Evolutionary conservation across 768 basidiomycete genomes (phyloP), one percentile per base, ranked within the genome.

Genomic region (Termitomyces sp.): DNA sequence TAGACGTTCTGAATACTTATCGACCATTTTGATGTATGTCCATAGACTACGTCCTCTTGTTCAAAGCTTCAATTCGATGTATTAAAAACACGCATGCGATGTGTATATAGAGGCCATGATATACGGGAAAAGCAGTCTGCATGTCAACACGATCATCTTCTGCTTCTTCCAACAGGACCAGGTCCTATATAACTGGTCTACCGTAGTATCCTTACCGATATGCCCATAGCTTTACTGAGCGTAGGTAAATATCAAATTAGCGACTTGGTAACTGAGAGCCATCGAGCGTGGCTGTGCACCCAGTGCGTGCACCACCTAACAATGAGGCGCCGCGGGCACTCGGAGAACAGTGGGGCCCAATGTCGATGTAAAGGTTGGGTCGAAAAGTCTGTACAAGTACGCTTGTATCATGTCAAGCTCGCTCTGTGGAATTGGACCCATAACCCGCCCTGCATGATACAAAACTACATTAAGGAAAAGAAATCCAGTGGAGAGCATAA

Each of bases 391-490:
- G n/a, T n/a, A n/a, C n/a, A n/a, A n/a, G n/a, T n/a, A n/a, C n/a
- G 17, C 30, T 22, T 35, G 26, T 41, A 5, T 24, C 24, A 45
- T 54, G 45, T 38, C n/a, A 58, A 53, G 21, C 43, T 58, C 12
- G 68, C 67, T 60, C 60, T 68, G 46, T 72, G 70, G 55, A 82
- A 74, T 46, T 74, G 72, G n/a, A 84, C 73, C 84, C 84, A 84
- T 50, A 84, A 61, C 8, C 82, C 82, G 45, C 82, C 79, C 82
- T 83, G 52, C 0, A 54, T 38, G n/a, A n/a, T 45, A 21, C 12
- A 38, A 32, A 28, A 37, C 4, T 17, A 24, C 38, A 21, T 49
- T 34, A 0, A 32, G 30, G 30, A 9, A 32, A 52, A 15, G 5
- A 9, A 42, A 30, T 42, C 40, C 8, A 15, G 5, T 21, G n/a